Conservation (phyloP, 2,329 filamentous ascomycete genomes). For the Calonectria henricotiae region DNA sequence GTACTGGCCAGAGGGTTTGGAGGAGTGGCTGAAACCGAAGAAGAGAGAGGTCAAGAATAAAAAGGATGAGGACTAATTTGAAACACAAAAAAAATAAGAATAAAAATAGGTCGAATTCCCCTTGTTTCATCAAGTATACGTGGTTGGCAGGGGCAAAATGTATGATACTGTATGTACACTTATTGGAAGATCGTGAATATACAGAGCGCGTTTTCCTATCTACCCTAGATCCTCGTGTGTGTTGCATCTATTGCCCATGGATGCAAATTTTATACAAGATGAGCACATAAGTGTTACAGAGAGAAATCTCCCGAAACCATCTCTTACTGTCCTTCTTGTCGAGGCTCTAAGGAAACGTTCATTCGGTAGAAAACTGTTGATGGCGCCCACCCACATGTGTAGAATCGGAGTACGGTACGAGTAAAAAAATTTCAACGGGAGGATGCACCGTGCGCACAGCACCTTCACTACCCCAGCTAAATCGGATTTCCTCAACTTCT, state of each 20-base stretch:
- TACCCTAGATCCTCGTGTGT: background rate
- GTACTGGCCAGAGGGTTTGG: conserved; percentile 92
- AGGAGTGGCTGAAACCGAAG: conserved; percentile 88
- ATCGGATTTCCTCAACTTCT: conserved; percentile 7
- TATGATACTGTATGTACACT: background rate
- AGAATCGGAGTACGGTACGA: background rate
- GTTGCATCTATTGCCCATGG: no score
- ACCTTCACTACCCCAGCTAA: conserved; percentile 25
- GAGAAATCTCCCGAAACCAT: no score
- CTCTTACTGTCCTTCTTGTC: no score
- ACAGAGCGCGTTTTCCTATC: background rate
- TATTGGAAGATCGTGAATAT: background rate
- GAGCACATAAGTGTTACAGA: no score
- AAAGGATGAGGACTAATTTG: conserved; percentile 55
- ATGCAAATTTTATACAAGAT: no score
- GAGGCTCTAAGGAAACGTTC: no score
- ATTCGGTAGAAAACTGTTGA: background rate
- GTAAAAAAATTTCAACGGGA: conserved; percentile 4
- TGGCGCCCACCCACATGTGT: background rate
- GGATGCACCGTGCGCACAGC: conserved; percentile 11
- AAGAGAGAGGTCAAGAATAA: conserved; percentile 76
- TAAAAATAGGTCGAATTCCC: background rate
- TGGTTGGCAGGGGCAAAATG: background rate
- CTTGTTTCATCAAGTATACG: conserved; percentile 1
- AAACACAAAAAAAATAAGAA: background rate